Percentiles rank a stretch among this genome's conserved stretches.
These are phyloP conservation scores for Globomyces sp. DNA, from an alignment of 371 early-diverging fungal species.

Conservation along the genomic window DNA sequence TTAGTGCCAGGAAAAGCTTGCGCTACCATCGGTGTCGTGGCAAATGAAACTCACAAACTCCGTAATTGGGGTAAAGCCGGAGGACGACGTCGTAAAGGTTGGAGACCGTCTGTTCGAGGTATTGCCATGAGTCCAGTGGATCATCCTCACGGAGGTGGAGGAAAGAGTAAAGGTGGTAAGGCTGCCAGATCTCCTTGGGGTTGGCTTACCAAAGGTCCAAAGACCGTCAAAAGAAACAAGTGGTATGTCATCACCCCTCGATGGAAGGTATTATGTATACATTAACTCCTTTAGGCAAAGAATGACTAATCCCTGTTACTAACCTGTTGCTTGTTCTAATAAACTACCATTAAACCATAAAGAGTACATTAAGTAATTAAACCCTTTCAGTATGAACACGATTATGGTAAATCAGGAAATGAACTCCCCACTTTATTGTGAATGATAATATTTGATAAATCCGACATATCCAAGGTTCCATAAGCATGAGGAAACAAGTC, in stretches of 20 bases:
- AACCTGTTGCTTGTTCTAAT: too few species aligned
- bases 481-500: too few species aligned
- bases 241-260: constrained; percentile 41
- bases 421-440: too few species aligned
- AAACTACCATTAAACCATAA: too few species aligned
- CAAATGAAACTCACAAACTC: constrained; percentile 90
- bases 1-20: constrained; percentile 72
- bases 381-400: too few species aligned
- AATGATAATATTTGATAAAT: too few species aligned
- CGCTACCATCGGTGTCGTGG: constrained; percentile 91
- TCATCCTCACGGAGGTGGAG: constrained; percentile 99
- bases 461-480: too few species aligned
- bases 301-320: too few species aligned
- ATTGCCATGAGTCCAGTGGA: constrained; percentile 99
- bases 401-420: too few species aligned
- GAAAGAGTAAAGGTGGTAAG: constrained; percentile 92
- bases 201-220: constrained; percentile 93
- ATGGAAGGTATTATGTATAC: constrained; percentile 29
- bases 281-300: too few species aligned
- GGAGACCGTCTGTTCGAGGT: constrained; percentile 94
- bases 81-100: constrained; percentile 76
- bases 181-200: constrained; percentile 95
- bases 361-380: too few species aligned
- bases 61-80: constrained; percentile 92
- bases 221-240: constrained; percentile 58